Evolutionary conservation across 805 yeast species (phyloP).

Genomic region (Candida broadrunensis): DNA sequence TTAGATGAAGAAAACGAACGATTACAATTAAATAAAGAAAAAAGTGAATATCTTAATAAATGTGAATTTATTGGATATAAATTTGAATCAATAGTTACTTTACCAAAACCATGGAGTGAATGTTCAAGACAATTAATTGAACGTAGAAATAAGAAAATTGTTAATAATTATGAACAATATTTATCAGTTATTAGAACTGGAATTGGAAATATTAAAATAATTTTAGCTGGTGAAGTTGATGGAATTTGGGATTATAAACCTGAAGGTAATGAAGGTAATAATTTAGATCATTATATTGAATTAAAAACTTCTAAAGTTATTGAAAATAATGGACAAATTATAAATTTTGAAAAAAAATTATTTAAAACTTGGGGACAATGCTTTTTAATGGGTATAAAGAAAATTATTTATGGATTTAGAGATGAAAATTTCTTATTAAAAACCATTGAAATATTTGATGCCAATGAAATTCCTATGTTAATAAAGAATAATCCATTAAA

Average conservation of each 20-base stretch:
- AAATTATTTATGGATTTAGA: conserved; percentile 80
- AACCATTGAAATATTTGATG: conserved; percentile 69
- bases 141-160: conserved; percentile 54
- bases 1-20: conserved; percentile 18
- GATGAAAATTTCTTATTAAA: conserved; percentile 65
- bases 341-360: conserved; percentile 70
- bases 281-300: conserved; percentile 74
- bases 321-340: conserved; percentile 53
- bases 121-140: conserved; percentile 68
- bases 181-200: conserved; percentile 81
- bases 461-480: conserved; percentile 74
- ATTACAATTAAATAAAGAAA: conserved; percentile 13
- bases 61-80: conserved; percentile 74
- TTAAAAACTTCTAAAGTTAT: conserved; percentile 69
- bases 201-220: conserved; percentile 64
- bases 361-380: conserved; percentile 91
- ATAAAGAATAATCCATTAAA: conserved; percentile 50
- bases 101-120: conserved; percentile 72
- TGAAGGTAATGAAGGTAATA: conserved; percentile 15
- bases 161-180: conserved; percentile 74
- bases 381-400: conserved; percentile 81
- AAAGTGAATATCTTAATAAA: conserved; percentile 25
- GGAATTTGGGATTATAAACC: conserved; percentile 84
- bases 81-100: conserved; percentile 76
- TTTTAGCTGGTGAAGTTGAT: conserved; percentile 90